A percentile compares a stretch with the other conserved stretches of the same genome.
Evolutionary conservation across 352 stramenopile genomes (phyloP).

Genomic region (Achlya hypogyna): DNA sequence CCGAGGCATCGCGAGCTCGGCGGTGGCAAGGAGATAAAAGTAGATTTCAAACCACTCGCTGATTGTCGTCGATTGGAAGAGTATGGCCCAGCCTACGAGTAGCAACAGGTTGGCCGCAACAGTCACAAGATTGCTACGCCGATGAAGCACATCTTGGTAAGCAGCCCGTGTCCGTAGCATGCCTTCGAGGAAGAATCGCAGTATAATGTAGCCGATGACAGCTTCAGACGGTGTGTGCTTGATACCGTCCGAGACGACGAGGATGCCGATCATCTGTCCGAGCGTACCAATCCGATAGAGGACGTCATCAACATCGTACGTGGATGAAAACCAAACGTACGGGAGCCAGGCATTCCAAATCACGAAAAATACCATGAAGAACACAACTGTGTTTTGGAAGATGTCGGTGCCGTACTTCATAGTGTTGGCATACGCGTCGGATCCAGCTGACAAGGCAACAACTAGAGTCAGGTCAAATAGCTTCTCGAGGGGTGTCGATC

Average conservation of each 20-base stretch:
- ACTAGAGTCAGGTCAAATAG: constrained; percentile 11
- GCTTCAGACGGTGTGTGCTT: background rate
- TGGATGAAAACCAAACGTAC: constrained; percentile 10
- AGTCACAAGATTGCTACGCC: background rate
- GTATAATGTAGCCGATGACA: constrained; percentile 1
- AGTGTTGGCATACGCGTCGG: background rate
- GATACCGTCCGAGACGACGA: constrained; percentile 8
- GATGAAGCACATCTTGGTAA: constrained; percentile 10
- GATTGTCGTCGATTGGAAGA: background rate
- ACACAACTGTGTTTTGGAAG: background rate
- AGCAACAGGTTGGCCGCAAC: background rate
- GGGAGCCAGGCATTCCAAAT: constrained; percentile 12
- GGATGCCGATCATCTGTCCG: constrained; percentile 10
- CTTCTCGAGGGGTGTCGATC: constrained; percentile 3
- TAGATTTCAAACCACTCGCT: background rate
- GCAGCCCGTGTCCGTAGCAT: constrained; percentile 8
- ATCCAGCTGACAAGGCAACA: background rate
- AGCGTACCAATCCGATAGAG: constrained; percentile 4
- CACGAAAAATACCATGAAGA: constrained; percentile 3
- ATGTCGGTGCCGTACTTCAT: constrained; percentile 2
- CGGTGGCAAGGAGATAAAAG: background rate
- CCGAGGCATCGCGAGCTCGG: background rate
- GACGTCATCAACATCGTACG: constrained; percentile 13
- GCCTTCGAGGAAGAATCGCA: constrained; percentile 2
- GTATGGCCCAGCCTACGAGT: background rate